phyloP scores from a whole-genome alignment of 805 yeast species.

The Candida hungchunana region DNA sequence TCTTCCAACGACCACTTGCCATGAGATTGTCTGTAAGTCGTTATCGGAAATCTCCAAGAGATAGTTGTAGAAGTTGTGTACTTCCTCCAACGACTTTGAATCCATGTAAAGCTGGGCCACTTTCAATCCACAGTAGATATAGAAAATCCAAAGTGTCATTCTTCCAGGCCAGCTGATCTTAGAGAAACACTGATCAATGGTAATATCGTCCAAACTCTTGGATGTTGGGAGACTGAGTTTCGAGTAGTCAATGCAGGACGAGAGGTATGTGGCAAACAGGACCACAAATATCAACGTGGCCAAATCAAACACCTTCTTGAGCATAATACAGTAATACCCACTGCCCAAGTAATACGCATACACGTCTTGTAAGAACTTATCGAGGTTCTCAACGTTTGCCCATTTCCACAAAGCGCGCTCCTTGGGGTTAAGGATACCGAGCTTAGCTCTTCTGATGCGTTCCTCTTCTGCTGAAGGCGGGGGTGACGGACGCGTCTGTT shows the following conservation, averaged over 20 bases:
- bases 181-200: conserved; percentile 34
- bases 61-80: conserved; percentile 70
- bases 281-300: conserved; percentile 76
- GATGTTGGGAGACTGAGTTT: conserved; percentile 32
- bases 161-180: conserved; percentile 51
- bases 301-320: conserved; percentile 62
- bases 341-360: conserved; percentile 82
- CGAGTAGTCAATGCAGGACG: conserved; percentile 74
- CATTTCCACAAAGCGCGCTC: conserved; percentile 91
- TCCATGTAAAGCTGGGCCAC: conserved; percentile 56
- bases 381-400: conserved; percentile 94
- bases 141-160: conserved; percentile 59
- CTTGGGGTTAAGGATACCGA: conserved; percentile 49
- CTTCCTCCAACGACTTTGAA: conserved; percentile 62
- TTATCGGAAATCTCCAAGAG: conserved; percentile 68
- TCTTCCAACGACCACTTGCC: conserved; percentile 82
- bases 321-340: conserved; percentile 76
- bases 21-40: conserved; percentile 88
- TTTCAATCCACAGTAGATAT: conserved; percentile 48
- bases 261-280: conserved; percentile 70
- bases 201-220: conserved; percentile 29
- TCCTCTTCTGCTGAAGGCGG: conserved; percentile 18
- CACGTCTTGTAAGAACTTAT: conserved; percentile 75
- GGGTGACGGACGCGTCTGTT: conserved; percentile 3
- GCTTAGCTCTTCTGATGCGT: conserved; percentile 22